Base-by-base conservation (phyloP, 2,329 filamentous ascomycete species). In the Byssochlamys sp. region DNA sequence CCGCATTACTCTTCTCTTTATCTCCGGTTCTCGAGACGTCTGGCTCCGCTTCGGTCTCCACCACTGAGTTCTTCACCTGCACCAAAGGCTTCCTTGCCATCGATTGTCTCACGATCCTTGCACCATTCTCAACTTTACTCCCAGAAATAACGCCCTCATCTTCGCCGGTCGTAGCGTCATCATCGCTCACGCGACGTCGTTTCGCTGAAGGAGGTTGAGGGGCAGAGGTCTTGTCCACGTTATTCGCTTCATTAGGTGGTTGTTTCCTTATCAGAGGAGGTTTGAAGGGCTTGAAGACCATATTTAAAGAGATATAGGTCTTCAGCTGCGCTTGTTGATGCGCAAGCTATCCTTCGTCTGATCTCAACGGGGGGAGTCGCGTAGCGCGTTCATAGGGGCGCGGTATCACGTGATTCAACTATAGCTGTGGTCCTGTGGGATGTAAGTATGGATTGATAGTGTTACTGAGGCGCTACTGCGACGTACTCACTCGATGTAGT, bases 281-380 rank as follows among this genome's bases (percentile, higher is more conserved):
- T 49, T 73, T 75, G 57, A 78, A 78, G 4, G 76, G 76, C 62
- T 77, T 78, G 58, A 75, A 76, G 56, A 74, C 69, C 74, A 77
- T 77, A 59, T 7, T 45, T 45, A 6, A 45, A 45, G 55, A 57
- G 55, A 33, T 2, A 12, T 51, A 26, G 3, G 10, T 27, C 25
- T 6, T 27, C 35, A 19, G n/a, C 12, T 45, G 14, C n/a, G 5
- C 39, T 24, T 45, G n/a, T 24, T 45, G 39, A 45, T 45, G n/a
- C 39, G 14, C n/a, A n/a, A 9, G 19, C 39, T 19, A 4, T 19
- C 19, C n/a, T 45, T 45, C 3, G 39, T 45, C 39, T 45, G n/a
- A 45, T 45, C n/a, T 7, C 19, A n/a, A 45, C 7, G 39, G 7
- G 7, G 19, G 4, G n/a, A 45, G 39, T 45, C 39, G 39, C 39